Evolutionary conservation across 2,329 filamentous ascomycete species (phyloP), one percentile per base, ranked within the genome.

Genomic region (Daldinia eschscholtzii): DNA sequence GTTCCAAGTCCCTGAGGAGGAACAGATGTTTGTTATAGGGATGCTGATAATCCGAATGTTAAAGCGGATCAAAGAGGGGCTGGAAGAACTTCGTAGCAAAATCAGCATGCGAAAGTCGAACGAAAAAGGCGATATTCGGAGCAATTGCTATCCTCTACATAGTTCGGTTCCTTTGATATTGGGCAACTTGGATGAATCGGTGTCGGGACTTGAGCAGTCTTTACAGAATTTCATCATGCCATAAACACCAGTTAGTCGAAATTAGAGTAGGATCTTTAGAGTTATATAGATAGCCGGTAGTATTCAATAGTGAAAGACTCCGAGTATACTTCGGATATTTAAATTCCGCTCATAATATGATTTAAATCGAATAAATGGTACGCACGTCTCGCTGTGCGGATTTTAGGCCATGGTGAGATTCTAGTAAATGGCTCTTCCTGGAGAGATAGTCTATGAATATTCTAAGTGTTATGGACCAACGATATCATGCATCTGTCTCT

Each of bases 11-110:
- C 58, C 58, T 6, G 46, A 61, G 28, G 58, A 61, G 4, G 58
- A 61, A 20, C 35, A 53, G 4, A 61, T 55, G 58, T 61, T 61
- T 20, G 35, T 61, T n/a, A 26, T 61, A 53, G 58, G 30, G 9
- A 55, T 61, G 58, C 37, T 61, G 9, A 52, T 55, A 12, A 55
- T 61, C n/a, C 58, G 58, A 7, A 53, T 55, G 48, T n/a, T 61
- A 50, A 42, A 18, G 48, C 35, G 58, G 26, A 61, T 61, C 6
- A 55, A 61, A 30, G 58, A 61, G 6, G 58, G 48, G 37, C 23
- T 61, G 37, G 48, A 33, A 23, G 58, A 55, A 1, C 9, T 55
- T n/a, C 58, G 48, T n/a, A 30, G 10, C 10, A 53, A 37, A 33
- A 61, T 55, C 4, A 48, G 23, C n/a, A 12, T 7, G 4, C 12